A percentile compares a stretch with the other conserved stretches of the same genome.
Conservation (phyloP, 2,329 filamentous ascomycete species). For the Madurella fahalii region DNA sequence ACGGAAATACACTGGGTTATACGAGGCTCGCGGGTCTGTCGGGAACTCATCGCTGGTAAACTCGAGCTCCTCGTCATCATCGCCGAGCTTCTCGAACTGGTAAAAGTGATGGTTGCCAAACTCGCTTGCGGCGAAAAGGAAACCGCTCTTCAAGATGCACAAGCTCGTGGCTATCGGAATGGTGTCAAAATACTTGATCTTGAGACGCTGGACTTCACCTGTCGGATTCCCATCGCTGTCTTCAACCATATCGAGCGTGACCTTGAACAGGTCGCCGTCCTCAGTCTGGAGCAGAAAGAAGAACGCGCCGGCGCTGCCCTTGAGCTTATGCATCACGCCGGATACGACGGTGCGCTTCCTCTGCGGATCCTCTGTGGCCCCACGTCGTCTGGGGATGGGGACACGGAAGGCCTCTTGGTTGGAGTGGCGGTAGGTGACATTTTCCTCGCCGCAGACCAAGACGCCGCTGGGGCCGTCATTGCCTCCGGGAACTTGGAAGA, state of each 20-base stretch:
- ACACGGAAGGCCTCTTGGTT: conserved; percentile 88
- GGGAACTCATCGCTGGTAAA: conserved; percentile 81
- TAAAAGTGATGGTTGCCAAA: conserved; percentile 93
- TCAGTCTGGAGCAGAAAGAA: conserved; percentile 96
- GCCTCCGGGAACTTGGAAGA: conserved; percentile 94
- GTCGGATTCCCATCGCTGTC: conserved; percentile 74
- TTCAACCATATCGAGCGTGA: conserved; percentile 86
- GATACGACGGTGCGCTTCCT: conserved; percentile 82
- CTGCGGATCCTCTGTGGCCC: conserved; percentile 85
- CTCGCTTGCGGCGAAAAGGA: conserved; percentile 87
- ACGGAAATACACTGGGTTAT: conserved; percentile 79
- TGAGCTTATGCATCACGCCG: conserved; percentile 96
- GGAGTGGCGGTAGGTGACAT: conserved; percentile 93
- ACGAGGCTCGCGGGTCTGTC: conserved; percentile 66
- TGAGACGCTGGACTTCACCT: conserved; percentile 75
- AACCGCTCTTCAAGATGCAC: conserved; percentile 92
- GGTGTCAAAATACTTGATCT: conserved; percentile 98
- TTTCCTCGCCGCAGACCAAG: conserved; percentile 89
- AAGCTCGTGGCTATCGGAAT: conserved; percentile 83
- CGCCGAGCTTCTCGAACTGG: conserved; percentile 94
- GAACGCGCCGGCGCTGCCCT: conserved; percentile 76
- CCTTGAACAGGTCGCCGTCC: conserved; percentile 97
- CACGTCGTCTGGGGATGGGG: conserved; percentile 79
- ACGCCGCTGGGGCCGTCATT: conserved; percentile 92
- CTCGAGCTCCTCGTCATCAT: conserved; percentile 86